Evolutionary conservation across 2,329 filamentous ascomycete genomes (phyloP).

Genomic region (Gnomoniopsis sp.): DNA sequence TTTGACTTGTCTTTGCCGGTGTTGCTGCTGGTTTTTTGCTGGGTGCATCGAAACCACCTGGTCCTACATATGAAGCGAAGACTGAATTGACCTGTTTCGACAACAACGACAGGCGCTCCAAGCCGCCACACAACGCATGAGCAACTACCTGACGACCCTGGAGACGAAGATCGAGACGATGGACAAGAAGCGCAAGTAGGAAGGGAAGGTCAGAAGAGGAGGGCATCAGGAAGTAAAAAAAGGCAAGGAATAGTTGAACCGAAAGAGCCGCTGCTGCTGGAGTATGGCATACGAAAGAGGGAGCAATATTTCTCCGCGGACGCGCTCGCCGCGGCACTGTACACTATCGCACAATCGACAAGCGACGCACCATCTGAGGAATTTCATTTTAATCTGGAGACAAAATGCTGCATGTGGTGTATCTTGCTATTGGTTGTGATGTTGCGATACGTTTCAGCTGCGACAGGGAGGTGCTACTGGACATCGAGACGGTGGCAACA

Average conservation of each 20-base stretch:
- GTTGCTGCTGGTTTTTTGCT: neutral
- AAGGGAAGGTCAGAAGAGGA: slow-evolving; percentile 3
- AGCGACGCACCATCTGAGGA: neutral
- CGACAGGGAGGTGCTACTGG: neutral
- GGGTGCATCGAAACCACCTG: neutral
- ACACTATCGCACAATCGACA: neutral
- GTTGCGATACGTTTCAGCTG: neutral
- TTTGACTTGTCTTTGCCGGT: neutral
- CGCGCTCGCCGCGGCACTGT: neutral
- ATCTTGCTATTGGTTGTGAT: neutral
- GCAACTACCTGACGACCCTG: slow-evolving; percentile 75
- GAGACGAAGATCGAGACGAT: slow-evolving; percentile 73
- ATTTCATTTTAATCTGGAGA: neutral
- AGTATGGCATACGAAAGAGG: neutral
- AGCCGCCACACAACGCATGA: slow-evolving; percentile 80
- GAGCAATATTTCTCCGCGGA: neutral
- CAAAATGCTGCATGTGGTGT: neutral
- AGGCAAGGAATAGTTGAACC: neutral
- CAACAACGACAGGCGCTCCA: slow-evolving; percentile 66
- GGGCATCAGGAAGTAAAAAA: neutral
- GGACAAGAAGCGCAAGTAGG: slow-evolving; percentile 66
- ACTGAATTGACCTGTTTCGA: neutral
- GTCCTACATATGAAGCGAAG: neutral
- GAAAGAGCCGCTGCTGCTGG: neutral
- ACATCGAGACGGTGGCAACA: too few relatives aligned